Evolutionary conservation across 2,329 filamentous ascomycete genomes (phyloP).

Genomic region (Volutella citrinella): DNA sequence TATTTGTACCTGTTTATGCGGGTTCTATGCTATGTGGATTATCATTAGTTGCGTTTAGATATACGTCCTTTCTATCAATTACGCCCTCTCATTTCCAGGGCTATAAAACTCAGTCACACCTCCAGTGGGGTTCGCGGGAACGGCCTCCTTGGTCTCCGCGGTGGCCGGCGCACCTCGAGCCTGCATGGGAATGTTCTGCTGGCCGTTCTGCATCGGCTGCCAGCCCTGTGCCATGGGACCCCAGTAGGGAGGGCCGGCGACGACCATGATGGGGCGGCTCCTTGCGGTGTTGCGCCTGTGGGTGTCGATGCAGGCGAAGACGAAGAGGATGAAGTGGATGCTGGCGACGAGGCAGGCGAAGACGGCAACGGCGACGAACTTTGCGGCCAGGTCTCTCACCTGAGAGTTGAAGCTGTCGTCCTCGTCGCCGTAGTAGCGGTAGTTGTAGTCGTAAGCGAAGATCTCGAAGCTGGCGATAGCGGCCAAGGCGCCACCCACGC

Average conservation of each 20-base stretch:
- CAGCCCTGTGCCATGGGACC: constrained; percentile 27
- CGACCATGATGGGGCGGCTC: constrained; percentile 22
- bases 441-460: constrained; percentile 5
- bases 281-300: constrained; percentile 26
- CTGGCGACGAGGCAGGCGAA: constrained; percentile 24
- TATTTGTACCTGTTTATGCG: no score
- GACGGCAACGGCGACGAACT: constrained; percentile 18
- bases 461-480: constrained; percentile 9
- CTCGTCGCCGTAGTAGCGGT: constrained; percentile 5
- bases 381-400: no score
- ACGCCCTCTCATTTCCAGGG: no score
- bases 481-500: constrained; percentile 21
- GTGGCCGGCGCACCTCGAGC: no score
- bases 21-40: no score
- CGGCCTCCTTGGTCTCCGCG: no score
- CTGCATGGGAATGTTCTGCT: constrained; percentile 4
- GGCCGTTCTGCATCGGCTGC: constrained; percentile 21
- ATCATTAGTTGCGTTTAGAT: no score
- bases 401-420: not conserved
- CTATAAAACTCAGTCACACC: no score
- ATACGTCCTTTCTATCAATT: no score
- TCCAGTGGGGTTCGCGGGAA: no score
- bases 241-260: constrained; percentile 28
- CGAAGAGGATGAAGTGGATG: constrained; percentile 38
- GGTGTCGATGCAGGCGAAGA: constrained; percentile 38